A percentile compares a stretch with the other conserved stretches of the same genome.
Evolutionary conservation across 208 protist genomes (phyloP).

Genomic region (Leishmania tarentolae): DNA sequence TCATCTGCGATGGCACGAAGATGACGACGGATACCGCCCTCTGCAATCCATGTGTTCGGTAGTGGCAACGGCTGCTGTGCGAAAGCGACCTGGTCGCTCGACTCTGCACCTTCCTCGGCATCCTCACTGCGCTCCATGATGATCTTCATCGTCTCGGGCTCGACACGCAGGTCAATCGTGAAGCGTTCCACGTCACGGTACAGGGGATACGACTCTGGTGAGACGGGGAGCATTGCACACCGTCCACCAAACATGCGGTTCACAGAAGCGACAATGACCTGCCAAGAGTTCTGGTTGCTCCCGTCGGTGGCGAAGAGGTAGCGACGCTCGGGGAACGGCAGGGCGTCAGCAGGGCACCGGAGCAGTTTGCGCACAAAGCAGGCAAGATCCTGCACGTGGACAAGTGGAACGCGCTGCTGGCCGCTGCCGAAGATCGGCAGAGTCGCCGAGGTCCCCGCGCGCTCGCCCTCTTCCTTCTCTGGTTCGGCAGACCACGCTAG

Average conservation of each 20-base stretch:
- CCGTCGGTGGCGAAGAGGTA: conserved; percentile 93
- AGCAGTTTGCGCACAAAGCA: conserved; percentile 77
- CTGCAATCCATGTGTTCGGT: conserved; percentile 67
- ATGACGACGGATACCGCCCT: conserved; percentile 77
- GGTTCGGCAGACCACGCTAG: conserved; percentile 76
- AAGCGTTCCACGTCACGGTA: conserved; percentile 87
- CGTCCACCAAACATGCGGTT: conserved; percentile 79
- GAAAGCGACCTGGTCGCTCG: conserved; percentile 8
- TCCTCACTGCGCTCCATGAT: conserved; percentile 76
- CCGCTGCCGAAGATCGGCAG: conserved; percentile 92
- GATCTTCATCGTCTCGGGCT: conserved; percentile 64
- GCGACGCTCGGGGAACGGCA: conserved; percentile 68
- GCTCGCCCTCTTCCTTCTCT: conserved; percentile 10
- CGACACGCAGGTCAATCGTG: conserved; percentile 85
- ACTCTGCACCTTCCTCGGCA: conserved; percentile 26
- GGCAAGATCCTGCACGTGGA: conserved; percentile 93
- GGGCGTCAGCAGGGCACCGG: conserved; percentile 40
- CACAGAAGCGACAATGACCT: conserved; percentile 67
- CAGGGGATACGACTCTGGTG: conserved; percentile 62
- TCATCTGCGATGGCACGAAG: conserved; percentile 72
- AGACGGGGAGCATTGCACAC: conserved; percentile 43
- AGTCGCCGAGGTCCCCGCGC: conserved; percentile 1
- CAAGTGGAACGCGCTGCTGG: conserved; percentile 86
- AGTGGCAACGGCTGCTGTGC: conserved; percentile 1
- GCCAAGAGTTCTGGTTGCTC: conserved; percentile 58